Conservation (phyloP, 176 grass and related monocot species). For the Hordeum marinum region DNA sequence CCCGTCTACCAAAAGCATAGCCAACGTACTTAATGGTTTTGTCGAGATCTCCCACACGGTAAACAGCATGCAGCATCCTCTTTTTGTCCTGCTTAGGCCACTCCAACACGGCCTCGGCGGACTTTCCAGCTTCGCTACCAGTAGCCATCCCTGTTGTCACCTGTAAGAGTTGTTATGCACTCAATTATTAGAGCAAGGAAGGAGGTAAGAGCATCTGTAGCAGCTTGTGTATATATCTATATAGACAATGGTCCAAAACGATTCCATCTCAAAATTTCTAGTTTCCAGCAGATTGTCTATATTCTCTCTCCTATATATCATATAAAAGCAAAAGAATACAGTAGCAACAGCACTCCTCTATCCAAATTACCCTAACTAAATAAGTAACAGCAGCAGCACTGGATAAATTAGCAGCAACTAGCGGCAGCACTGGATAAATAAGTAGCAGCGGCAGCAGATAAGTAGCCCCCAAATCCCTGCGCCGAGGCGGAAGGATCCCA, state of each 20-base stretch:
- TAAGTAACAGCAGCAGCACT: too few species aligned
- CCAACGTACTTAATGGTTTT: slow-evolving; percentile 64
- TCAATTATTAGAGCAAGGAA: background rate
- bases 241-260: background rate
- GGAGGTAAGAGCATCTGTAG: background rate
- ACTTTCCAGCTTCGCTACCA: slow-evolving; percentile 32
- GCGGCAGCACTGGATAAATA: background rate
- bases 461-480: background rate
- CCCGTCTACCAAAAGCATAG: background rate
- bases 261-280: background rate
- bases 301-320: background rate
- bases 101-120: slow-evolving; percentile 59
- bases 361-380: too few species aligned
- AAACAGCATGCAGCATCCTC: slow-evolving; percentile 83
- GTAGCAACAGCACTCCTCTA: background rate
- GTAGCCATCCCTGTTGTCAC: slow-evolving; percentile 45
- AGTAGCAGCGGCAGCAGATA: too few species aligned
- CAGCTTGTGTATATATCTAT: background rate
- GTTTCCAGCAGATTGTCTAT: background rate
- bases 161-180: background rate
- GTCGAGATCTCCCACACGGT: slow-evolving; percentile 92
- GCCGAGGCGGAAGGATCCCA: background rate
- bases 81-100: slow-evolving; percentile 87
- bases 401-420: too few species aligned
- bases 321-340: background rate